A percentile compares a stretch with the other conserved stretches of the same genome.
phyloP scores from a whole-genome alignment of 2,329 filamentous ascomycete species.

The Didymella lethalis region DNA sequence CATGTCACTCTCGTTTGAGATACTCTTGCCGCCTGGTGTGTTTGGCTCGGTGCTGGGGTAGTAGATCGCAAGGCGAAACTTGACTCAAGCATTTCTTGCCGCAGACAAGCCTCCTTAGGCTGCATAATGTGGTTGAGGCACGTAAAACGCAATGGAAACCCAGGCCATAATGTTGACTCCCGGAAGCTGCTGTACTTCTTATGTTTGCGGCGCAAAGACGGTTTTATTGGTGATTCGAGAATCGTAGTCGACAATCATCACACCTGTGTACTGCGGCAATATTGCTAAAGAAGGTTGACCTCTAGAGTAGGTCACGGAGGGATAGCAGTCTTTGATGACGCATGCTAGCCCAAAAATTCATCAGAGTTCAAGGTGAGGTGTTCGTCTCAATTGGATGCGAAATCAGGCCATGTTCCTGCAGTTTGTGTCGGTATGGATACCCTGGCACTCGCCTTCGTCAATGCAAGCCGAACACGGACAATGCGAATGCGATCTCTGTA shows the following conservation, averaged over 20 bases:
- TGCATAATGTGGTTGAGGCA: slow-evolving; percentile 2
- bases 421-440: not conserved
- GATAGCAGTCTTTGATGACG: no score
- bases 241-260: no score
- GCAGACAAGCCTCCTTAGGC: slow-evolving; percentile 14
- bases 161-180: slow-evolving; percentile 4
- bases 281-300: not conserved
- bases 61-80: slow-evolving; percentile 3
- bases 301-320: no score
- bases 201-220: not conserved
- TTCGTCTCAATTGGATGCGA: not conserved
- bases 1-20: not conserved
- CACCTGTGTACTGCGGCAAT: not conserved
- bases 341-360: no score
- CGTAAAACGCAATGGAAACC: not conserved
- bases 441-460: not conserved
- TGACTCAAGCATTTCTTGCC: slow-evolving; percentile 3
- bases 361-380: no score
- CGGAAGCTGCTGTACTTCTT: not conserved
- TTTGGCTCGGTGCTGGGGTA: not conserved
- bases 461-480: not conserved
- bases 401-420: not conserved
- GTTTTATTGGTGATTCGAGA: not conserved
- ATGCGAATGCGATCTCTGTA: not conserved
- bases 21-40: not conserved